Evolutionary conservation across 1,139 yeast genomes (phyloP), one percentile per base, ranked within the genome.

Genomic region (Suhomyces yuchorum): DNA sequence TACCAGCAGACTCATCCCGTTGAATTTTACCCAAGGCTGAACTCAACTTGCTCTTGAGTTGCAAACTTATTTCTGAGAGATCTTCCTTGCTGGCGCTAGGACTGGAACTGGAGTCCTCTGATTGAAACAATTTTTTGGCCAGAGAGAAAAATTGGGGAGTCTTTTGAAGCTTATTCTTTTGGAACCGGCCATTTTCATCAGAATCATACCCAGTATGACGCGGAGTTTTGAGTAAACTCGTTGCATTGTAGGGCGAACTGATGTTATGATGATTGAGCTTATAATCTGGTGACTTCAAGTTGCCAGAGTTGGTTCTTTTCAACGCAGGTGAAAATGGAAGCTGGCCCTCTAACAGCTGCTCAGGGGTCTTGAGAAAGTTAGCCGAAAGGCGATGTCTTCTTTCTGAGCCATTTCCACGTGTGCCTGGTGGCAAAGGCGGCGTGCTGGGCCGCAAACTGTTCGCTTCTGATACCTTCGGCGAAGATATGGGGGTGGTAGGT

Each of bases 71-170:
- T 49, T 72, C 77, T 9, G 62, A 59, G 40, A 75, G 61, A 35
- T 71, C 77, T 28, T 69, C 74, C 26, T 57, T 56, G 36, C 55
- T 59, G 32, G 56, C 54, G 9, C 46, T 41, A 34, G 55, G 56
- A 40, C 54, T 53, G 28, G 44, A 48, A 14, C 51, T 57, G 39
- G 33, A 43, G 42, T 50, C 54, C 40, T 63, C 70, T 18, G 62
- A 66, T 40, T 57, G 54, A 44, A 66, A 63, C 24, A 74, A 60
- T 45, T 67, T 66, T 47, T 65, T 67, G 3, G 77, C 78, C 1
- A 77, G 73, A n/a, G 72, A 66, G 51, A 74, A 73, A 52, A 61
- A 75, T 56, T 68, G 72, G 6, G 77, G 75, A 4, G 78, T 73
- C 47, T 68, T 70, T 53, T 70, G 71, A 37, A 70, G 58, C 55